Percentiles rank a stretch among this genome's conserved stretches.
Evolutionary conservation across 2,329 filamentous ascomycete genomes (phyloP).

Genomic region (Bipolaris oryzae): DNA sequence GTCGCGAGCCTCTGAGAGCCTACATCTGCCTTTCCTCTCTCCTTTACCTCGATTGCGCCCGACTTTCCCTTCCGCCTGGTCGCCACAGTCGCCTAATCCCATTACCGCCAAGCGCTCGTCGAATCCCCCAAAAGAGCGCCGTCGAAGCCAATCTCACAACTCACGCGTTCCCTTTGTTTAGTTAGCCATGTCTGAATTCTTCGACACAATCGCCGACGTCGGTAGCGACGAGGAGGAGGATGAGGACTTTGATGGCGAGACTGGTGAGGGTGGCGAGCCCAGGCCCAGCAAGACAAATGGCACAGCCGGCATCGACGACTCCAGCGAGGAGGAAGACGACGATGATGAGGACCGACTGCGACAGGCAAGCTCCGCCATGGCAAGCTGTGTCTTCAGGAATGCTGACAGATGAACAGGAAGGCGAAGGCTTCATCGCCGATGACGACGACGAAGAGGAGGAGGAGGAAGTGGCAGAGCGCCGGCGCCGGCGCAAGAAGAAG

Average conservation of each 20-base stretch:
- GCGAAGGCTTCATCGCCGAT: conserved; percentile 94
- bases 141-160: conserved; percentile 16
- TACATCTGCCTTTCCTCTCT: conserved; percentile 24
- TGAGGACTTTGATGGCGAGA: conserved; percentile 45
- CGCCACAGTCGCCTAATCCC: conserved; percentile 19
- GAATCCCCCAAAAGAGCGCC: conserved; percentile 18
- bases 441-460: conserved; percentile 90
- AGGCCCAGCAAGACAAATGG: conserved; percentile 38
- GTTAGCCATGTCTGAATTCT: conserved; percentile 60
- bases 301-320: conserved; percentile 43
- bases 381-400: not conserved
- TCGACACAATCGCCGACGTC: conserved; percentile 84
- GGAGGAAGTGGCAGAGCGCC: conserved; percentile 63
- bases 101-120: conserved; percentile 15
- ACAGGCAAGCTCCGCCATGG: conserved; percentile 31
- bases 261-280: conserved; percentile 25
- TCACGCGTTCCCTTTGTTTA: conserved; percentile 38
- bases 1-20: conserved; percentile 23
- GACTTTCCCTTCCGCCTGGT: conserved; percentile 20
- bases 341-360: conserved; percentile 47
- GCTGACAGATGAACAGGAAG: conserved; percentile 64
- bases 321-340: conserved; percentile 50
- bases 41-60: conserved; percentile 25
- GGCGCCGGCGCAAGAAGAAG: conserved; percentile 73
- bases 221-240: conserved; percentile 62